Evolutionary conservation across 2,329 filamentous ascomycete species (phyloP).

Genomic region (Didymella exigua): DNA sequence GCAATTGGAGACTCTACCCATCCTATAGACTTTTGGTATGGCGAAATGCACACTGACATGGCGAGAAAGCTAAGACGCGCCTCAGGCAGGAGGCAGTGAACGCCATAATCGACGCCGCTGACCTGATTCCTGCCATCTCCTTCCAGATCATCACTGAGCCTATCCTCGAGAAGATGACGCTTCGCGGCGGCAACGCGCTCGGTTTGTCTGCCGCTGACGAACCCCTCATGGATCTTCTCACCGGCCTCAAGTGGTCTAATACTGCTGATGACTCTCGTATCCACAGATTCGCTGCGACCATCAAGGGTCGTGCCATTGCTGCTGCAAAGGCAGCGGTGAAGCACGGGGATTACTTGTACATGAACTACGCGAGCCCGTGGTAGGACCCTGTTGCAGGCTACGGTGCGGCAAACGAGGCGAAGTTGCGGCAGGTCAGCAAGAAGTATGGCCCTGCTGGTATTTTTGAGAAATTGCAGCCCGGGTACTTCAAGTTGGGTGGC

Average conservation of each 20-base stretch:
- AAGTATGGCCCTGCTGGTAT: conserved; percentile 30
- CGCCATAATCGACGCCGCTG: conserved; percentile 20
- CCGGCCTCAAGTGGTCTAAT: conserved; percentile 29
- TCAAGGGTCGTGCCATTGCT: conserved; percentile 21
- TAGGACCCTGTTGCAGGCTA: conserved; percentile 53
- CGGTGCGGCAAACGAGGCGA: conserved; percentile 45
- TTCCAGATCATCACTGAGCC: conserved; percentile 38
- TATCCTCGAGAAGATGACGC: conserved; percentile 26
- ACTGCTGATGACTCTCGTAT: conserved; percentile 31
- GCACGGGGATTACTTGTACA: conserved; percentile 45
- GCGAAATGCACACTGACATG: conserved; percentile 40
- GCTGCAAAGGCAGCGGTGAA: conserved; percentile 15
- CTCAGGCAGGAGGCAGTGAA: conserved; percentile 30
- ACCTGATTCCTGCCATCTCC: conserved; percentile 27
- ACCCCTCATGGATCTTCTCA: conserved; percentile 26
- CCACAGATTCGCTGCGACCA: conserved; percentile 21
- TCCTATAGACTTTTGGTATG: conserved; percentile 40
- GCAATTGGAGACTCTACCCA: conserved; percentile 11
- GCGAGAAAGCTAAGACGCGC: conserved; percentile 29
- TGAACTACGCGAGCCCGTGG: conserved; percentile 55
- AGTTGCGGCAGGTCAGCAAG: conserved; percentile 21
- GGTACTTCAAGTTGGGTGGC: conserved; percentile 33
- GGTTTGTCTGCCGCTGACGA: conserved; percentile 30
- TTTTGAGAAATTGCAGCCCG: conserved; percentile 27
- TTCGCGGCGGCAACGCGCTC: conserved; percentile 38